These are phyloP conservation scores for Melocanna baccifera DNA, from an alignment of 176 grass and related monocot genomes.

Conservation along the genomic window DNA sequence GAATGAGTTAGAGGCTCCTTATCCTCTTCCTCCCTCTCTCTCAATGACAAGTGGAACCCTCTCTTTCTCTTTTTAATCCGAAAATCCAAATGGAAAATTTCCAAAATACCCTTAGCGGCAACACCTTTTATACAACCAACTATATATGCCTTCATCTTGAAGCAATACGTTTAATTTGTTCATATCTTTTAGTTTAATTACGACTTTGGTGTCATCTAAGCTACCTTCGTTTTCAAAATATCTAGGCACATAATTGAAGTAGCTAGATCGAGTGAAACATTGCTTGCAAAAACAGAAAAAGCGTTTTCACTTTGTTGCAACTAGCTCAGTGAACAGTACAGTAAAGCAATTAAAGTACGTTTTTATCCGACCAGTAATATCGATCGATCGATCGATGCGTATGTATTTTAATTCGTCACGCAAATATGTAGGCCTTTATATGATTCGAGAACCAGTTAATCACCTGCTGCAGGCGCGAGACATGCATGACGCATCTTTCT, in stretches of 20 bases:
- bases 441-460: background rate
- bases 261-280: background rate
- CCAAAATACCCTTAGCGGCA: too few species aligned
- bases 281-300: background rate
- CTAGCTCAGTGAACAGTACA: background rate
- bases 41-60: background rate
- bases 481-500: background rate
- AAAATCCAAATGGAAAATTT: too few species aligned
- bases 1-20: too few species aligned
- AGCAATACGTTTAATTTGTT: background rate
- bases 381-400: background rate
- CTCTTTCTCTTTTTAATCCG: too few species aligned
- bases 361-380: background rate
- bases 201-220: background rate
- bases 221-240: background rate
- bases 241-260: background rate
- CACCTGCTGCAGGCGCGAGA: background rate
- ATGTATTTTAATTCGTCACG: background rate
- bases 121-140: constrained; percentile 2
- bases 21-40: too few species aligned
- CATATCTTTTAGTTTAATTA: background rate
- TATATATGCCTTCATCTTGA: constrained; percentile 30
- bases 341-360: background rate
- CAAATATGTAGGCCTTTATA: background rate
- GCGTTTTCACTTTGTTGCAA: background rate